phyloP scores from a whole-genome alignment of 2,329 filamentous ascomycete genomes.

The Clonostachys byssicola region DNA sequence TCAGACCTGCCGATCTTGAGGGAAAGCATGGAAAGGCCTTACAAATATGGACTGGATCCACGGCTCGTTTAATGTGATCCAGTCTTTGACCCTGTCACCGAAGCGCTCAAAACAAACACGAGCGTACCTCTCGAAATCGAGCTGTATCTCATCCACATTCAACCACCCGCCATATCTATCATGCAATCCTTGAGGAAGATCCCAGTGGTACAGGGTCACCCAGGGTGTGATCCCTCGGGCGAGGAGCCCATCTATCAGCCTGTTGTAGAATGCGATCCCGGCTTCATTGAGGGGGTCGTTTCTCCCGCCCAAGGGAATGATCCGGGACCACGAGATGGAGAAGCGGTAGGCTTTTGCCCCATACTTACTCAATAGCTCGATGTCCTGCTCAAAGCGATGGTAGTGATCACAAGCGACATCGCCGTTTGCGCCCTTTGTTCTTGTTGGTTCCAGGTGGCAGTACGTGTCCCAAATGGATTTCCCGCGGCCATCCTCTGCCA shows the following conservation, averaged over 20 bases:
- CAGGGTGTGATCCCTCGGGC: conserved; percentile 55
- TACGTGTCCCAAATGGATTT: conserved; percentile 37
- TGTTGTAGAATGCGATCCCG: conserved; percentile 55
- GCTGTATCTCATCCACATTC: conserved; percentile 19
- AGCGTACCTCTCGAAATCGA: conserved; percentile 29
- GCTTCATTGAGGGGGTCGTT: conserved; percentile 59
- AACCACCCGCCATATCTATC: conserved; percentile 28
- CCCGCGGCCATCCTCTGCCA: conserved; percentile 31
- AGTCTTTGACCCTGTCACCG: conserved; percentile 33
- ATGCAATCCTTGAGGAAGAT: conserved; percentile 31
- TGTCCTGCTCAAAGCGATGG: conserved; percentile 42
- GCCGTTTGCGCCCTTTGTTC: conserved; percentile 33
- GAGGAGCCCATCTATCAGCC: conserved; percentile 54
- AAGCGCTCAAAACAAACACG: conserved; percentile 27
- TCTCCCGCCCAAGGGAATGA: conserved; percentile 60
- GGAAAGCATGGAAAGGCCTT: conserved; percentile 1
- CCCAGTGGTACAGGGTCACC: conserved; percentile 64
- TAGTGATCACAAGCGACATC: conserved; percentile 43
- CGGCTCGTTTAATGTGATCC: conserved; percentile 33
- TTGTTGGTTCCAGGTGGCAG: conserved; percentile 30
- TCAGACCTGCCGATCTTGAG: neutral
- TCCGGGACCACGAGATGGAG: conserved; percentile 62
- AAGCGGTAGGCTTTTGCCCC: conserved; percentile 60
- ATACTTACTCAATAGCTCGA: conserved; percentile 52
- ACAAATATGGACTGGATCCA: conserved; percentile 29